phyloP scores from a whole-genome alignment of 2,329 filamentous ascomycete species.

The Didymella arachidicola region DNA sequence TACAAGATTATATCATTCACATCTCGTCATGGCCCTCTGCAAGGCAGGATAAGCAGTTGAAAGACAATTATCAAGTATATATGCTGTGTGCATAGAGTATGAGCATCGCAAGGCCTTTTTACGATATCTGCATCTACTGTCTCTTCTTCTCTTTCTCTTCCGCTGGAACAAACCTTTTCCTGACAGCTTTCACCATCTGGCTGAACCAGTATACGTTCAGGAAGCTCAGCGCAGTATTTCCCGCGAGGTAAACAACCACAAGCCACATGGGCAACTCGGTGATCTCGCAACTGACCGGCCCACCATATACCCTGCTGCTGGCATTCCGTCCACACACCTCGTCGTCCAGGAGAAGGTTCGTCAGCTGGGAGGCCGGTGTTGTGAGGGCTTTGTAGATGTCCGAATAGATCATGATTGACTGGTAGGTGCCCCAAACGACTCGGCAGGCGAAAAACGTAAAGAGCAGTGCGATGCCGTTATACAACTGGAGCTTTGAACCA shows the following conservation, averaged over 20 bases:
- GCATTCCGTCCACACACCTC: conserved; percentile 59
- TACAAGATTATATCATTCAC: not conserved
- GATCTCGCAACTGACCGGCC: conserved; percentile 30
- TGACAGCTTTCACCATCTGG: conserved; percentile 83
- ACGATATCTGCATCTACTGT: not conserved
- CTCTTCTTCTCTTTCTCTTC: conserved; percentile 28
- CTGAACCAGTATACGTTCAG: conserved; percentile 86
- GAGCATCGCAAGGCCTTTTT: not conserved
- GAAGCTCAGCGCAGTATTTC: conserved; percentile 74
- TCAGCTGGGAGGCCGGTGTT: conserved; percentile 24
- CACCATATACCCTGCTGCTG: conserved; percentile 31
- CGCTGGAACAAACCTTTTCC: conserved; percentile 71
- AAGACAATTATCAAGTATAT: not conserved
- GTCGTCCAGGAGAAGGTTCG: conserved; percentile 34
- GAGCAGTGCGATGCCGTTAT: conserved; percentile 77
- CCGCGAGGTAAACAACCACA: conserved; percentile 70
- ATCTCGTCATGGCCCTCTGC: not conserved
- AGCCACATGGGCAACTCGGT: conserved; percentile 71
- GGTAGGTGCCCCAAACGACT: conserved; percentile 78
- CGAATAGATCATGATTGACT: conserved; percentile 68
- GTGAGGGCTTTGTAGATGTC: conserved; percentile 67
- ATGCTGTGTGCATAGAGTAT: not conserved
- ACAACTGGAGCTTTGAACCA: conserved; percentile 74
- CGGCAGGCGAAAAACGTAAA: conserved; percentile 77
- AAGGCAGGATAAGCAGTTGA: not conserved